phyloP scores from a whole-genome alignment of 2,329 filamentous ascomycete species.

The Lachnellula arida region DNA sequence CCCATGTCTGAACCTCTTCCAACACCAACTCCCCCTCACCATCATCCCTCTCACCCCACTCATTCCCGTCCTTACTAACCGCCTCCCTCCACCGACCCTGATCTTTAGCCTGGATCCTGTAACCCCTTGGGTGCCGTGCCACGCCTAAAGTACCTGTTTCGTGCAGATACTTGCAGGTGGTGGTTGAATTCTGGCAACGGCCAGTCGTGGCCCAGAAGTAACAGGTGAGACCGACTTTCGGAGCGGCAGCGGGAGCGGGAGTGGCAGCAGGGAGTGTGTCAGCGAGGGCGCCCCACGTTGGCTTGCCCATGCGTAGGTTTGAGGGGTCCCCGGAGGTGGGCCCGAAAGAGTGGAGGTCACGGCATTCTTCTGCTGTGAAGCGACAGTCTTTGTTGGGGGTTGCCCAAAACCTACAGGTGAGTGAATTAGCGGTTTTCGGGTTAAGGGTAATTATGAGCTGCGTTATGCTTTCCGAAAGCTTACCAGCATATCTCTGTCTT shows the following conservation, averaged over 20 bases:
- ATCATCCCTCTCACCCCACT: not conserved
- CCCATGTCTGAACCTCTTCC: constrained; percentile 4
- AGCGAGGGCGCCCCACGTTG: constrained; percentile 20
- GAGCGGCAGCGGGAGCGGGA: not conserved
- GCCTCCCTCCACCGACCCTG: not conserved
- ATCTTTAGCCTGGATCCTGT: not conserved
- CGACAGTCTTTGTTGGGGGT: constrained; percentile 18
- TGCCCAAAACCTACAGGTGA: constrained; percentile 12
- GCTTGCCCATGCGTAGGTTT: constrained; percentile 22
- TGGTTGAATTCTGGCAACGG: constrained; percentile 6
- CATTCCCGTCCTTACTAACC: not conserved
- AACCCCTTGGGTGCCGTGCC: constrained; percentile 2
- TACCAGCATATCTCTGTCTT: constrained; percentile 25
- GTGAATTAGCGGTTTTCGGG: not conserved
- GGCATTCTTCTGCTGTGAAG: constrained; percentile 26
- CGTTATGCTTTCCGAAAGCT: not conserved
- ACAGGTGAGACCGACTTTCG: constrained; percentile 10
- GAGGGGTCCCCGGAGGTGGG: not conserved
- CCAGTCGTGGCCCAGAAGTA: constrained; percentile 19
- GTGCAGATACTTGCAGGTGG: constrained; percentile 20
- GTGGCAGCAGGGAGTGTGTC: constrained; percentile 8
- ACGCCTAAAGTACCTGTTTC: constrained; percentile 4
- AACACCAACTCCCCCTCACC: constrained; percentile 4
- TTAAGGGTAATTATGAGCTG: no score
- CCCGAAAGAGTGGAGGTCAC: constrained; percentile 19